Evolutionary conservation across 257 asterid genomes (phyloP), one percentile per base, ranked within the genome.

Genomic region (Plantago ovata): DNA sequence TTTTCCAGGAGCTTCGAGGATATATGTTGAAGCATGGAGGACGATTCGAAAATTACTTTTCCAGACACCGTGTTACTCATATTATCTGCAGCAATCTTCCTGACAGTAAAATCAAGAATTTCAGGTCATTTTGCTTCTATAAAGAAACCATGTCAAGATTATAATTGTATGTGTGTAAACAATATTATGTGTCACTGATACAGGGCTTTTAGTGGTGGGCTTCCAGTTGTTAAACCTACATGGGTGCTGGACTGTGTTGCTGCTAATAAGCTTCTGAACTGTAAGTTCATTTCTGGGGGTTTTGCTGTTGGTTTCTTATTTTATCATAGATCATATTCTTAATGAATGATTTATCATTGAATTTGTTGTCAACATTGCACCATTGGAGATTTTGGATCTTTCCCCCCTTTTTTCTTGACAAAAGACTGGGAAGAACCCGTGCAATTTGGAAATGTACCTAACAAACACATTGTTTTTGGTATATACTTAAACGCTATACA

Each of bases 181-280:
- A 38, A 58, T n/a, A 15, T 8, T 58, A 16, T 24, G 65, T 54
- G 54, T 58, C 56, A 42, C 56, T 72, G 63, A 40, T 61, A 9
- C 60, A 92, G 98, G 94, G 84, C 96, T 41, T 92, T 92, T 76
- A 92, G 98, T 64, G 70, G 94, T 62, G 98, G 98, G 41, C 95
- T 92, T 66, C 98, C 98, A 47, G 85, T 92, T 32, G 94, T 92
- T 61, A 92, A 92, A 74, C 95, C 98, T 23, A 70, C 84, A 19
- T 92, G 98, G 98, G 78, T 92, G 65, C 56, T 85, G 76, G 98
- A 85, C 67, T 92, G 89, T 39, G 81, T 88, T 53, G 86, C 85
- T 77, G 94, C 96, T 42, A 78, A 81, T 61, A 84, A 75, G 73
- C 95, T 88, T 74, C 79, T 92, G 68, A 85, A 80, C 70, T 92